Evolutionary conservation across 345 rosid species (phyloP).

Genomic region (Aurinia saxatilis): DNA sequence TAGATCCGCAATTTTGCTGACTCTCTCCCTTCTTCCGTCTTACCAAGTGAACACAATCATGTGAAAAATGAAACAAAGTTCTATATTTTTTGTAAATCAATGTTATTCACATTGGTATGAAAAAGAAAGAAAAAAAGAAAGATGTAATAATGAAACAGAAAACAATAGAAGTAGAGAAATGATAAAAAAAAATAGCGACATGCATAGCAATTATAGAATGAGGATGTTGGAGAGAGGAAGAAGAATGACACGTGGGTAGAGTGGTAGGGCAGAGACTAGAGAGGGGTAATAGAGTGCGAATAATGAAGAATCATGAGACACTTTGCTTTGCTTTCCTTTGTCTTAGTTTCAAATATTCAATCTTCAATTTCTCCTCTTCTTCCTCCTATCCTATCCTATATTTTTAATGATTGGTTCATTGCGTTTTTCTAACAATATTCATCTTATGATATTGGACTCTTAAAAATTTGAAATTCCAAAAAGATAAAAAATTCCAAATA

Average conservation of each 20-base stretch:
- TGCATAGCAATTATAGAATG: conserved; percentile 15
- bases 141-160: background rate
- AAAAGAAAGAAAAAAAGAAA: background rate
- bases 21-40: background rate
- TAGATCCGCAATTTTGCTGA: too few relatives aligned
- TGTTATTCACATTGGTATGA: too few relatives aligned
- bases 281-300: conserved; percentile 27
- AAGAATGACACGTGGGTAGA: conserved; percentile 27
- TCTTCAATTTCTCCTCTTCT: conserved; percentile 3
- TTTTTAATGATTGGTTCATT: background rate
- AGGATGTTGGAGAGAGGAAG: conserved; percentile 22
- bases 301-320: conserved; percentile 28
- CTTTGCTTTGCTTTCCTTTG: conserved; percentile 11
- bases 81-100: too few relatives aligned
- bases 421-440: background rate
- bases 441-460: background rate
- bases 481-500: too few relatives aligned
- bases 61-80: too few relatives aligned
- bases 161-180: background rate
- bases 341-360: conserved; percentile 1
- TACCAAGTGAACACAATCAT: background rate
- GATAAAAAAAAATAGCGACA: conserved; percentile 21
- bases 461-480: too few relatives aligned
- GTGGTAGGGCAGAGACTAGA: conserved; percentile 14
- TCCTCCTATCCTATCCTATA: background rate